Base-by-base conservation (phyloP, 2,329 filamentous ascomycete species). In the Hypoxylon sp. region DNA sequence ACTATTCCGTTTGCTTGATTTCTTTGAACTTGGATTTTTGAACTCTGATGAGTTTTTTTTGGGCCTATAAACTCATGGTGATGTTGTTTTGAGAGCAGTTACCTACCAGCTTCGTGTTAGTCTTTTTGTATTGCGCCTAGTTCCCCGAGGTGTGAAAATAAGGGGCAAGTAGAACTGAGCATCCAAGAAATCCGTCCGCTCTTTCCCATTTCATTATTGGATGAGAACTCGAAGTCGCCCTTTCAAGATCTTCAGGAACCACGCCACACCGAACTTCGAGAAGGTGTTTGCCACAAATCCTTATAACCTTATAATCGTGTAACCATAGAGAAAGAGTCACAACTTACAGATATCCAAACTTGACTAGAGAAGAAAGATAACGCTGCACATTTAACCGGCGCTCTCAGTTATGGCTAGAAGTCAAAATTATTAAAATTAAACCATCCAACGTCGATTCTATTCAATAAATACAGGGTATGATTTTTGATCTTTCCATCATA, bases 401-500 rank as follows among this genome's bases (percentile, higher is more conserved):
- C 17, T 52, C 52, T 53, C 32, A 4, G 24, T 37, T 46, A 11
- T 53, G 37, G 27, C 11, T 44, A n/a, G 5, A 35, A 6, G 6
- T 46, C 3, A 13, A 42, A 58, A 47, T 48, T 37, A 27, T 47
- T 21, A 42, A n/a, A 54, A 39, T 29, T 37, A 48, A 27, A 37
- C 24, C 21, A 58, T 48, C 17, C 54, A 48, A 58, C 19, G 7
- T 48, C 17, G 21, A 48, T 50, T 58, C 24, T 11, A 52, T 13
- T 47, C 6, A 52, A 56, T 55, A 61, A 52, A 55, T 57, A 32
- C 27, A 39, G 29, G 39, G n/a, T 47, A 56, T 47, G 7, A 47
- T 51, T 52, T 46, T 50, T 58, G 39, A 54, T 57, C 68, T 68
- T 37, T 60, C 62, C 62, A 65, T 65, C 51, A 65, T 65, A 71